phyloP scores from a whole-genome alignment of 768 basidiomycete genomes.

The Mycena vulgaris region DNA sequence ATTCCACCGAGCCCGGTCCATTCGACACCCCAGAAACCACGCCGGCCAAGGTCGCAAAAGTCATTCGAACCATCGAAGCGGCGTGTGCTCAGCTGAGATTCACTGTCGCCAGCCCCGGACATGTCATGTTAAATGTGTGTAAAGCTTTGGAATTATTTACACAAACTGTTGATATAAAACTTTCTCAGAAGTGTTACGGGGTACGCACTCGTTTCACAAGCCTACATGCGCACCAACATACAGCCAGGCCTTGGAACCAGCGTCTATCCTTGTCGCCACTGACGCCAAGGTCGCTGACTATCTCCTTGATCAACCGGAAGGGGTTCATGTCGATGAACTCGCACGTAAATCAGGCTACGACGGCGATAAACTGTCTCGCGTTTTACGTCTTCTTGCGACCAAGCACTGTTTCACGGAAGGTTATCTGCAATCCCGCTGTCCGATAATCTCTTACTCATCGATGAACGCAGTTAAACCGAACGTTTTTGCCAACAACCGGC shows the following conservation, averaged over 20 bases:
- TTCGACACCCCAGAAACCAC: too few relatives aligned
- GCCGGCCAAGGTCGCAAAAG: too few relatives aligned
- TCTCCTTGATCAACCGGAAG: constrained; percentile 53
- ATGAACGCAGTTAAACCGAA: constrained; percentile 48
- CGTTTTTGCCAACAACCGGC: constrained; percentile 60
- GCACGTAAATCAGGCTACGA: constrained; percentile 49
- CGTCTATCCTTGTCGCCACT: constrained; percentile 52
- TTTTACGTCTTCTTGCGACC: constrained; percentile 57
- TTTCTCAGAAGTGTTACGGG: not conserved
- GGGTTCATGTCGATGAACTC: constrained; percentile 53
- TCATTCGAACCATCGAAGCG: too few relatives aligned
- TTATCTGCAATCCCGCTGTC: constrained; percentile 23
- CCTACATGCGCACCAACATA: not conserved
- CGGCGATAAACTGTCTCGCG: constrained; percentile 53
- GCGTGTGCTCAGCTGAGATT: too few relatives aligned
- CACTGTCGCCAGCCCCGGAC: too few relatives aligned
- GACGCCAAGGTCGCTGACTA: constrained; percentile 56
- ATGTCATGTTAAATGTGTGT: constrained; percentile 51
- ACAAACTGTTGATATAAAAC: too few relatives aligned
- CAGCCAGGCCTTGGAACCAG: constrained; percentile 48
- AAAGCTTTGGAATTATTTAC: too few relatives aligned
- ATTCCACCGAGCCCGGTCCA: too few relatives aligned
- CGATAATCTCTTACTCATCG: not conserved
- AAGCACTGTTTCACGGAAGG: constrained; percentile 60
- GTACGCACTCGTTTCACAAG: too few relatives aligned